Percentiles rank a stretch among this genome's conserved stretches.
phyloP scores from a whole-genome alignment of 768 basidiomycete genomes.

The Cystofilobasidium macerans region DNA sequence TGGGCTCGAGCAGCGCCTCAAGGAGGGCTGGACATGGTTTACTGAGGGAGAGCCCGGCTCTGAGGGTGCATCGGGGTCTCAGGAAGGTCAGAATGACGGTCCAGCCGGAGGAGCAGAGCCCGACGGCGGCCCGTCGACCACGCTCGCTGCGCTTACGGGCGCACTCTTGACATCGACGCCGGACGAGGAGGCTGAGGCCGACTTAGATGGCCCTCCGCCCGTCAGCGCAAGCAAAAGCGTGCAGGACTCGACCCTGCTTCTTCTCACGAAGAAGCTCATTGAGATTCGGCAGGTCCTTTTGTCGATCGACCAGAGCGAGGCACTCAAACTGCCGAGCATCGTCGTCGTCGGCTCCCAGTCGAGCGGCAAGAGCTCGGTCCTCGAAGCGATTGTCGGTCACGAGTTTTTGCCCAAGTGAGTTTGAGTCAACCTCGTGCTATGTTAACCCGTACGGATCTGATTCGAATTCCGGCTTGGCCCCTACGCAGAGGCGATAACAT shows the following conservation, averaged over 20 bases:
- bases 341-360: conserved; percentile 98
- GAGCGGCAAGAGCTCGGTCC: conserved; percentile 92
- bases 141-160: conserved; percentile 17
- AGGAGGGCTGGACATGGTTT: conserved; percentile 22
- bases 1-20: conserved; percentile 6
- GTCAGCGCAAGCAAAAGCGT: neutral
- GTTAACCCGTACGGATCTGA: neutral
- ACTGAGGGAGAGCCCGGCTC: conserved; percentile 16
- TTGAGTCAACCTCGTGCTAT: too few relatives aligned
- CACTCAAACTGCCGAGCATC: conserved; percentile 87
- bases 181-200: conserved; percentile 8
- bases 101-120: conserved; percentile 13
- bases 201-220: neutral
- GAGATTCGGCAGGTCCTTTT: conserved; percentile 91
- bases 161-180: neutral
- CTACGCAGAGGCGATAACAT: conserved; percentile 81
- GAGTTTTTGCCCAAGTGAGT: conserved; percentile 96
- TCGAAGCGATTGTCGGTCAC: conserved; percentile 94
- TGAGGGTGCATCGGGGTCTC: conserved; percentile 5
- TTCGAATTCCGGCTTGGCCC: neutral
- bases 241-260: conserved; percentile 49
- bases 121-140: conserved; percentile 8
- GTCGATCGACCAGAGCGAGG: conserved; percentile 89
- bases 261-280: conserved; percentile 86
- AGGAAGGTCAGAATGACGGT: neutral